Evolutionary conservation across 1,139 yeast species (phyloP).

Genomic region (Magnusiomyces magnusii): DNA sequence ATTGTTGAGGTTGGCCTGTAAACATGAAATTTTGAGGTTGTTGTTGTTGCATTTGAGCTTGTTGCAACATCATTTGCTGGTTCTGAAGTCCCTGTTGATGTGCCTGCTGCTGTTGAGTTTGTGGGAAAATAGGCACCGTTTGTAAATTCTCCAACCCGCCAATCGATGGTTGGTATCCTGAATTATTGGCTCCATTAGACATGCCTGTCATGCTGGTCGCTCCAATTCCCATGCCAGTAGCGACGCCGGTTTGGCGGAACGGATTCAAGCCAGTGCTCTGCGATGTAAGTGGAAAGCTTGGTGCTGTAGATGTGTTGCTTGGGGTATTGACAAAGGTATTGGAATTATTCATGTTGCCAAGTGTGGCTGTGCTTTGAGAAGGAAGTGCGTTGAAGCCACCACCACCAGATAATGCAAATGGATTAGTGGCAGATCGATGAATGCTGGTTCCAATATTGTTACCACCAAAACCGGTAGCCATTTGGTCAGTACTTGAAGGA

Average conservation of each 20-base stretch:
- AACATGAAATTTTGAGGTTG: background rate
- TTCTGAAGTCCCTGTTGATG: background rate
- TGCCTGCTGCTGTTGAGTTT: background rate
- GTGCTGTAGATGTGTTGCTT: no score
- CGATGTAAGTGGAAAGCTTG: background rate
- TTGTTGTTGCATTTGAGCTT: background rate
- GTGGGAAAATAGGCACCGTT: background rate
- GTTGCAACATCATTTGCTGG: background rate
- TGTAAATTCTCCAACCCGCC: background rate
- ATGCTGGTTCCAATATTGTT: slow-evolving; percentile 23
- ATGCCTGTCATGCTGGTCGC: background rate
- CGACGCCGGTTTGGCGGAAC: slow-evolving; percentile 9
- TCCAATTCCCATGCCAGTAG: background rate
- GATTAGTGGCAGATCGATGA: slow-evolving; percentile 43
- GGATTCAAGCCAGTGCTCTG: slow-evolving; percentile 14
- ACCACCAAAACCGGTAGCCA: slow-evolving; percentile 19
- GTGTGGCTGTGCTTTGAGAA: background rate
- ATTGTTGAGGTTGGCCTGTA: background rate
- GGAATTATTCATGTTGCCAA: background rate
- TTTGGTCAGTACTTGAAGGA: background rate
- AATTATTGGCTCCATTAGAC: background rate
- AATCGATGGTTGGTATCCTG: slow-evolving; percentile 1
- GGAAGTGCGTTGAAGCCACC: slow-evolving; percentile 34
- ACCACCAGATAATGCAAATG: slow-evolving; percentile 32
- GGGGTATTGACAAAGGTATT: background rate